phyloP scores from a whole-genome alignment of 768 basidiomycete species.

The Lentinula lateritia region DNA sequence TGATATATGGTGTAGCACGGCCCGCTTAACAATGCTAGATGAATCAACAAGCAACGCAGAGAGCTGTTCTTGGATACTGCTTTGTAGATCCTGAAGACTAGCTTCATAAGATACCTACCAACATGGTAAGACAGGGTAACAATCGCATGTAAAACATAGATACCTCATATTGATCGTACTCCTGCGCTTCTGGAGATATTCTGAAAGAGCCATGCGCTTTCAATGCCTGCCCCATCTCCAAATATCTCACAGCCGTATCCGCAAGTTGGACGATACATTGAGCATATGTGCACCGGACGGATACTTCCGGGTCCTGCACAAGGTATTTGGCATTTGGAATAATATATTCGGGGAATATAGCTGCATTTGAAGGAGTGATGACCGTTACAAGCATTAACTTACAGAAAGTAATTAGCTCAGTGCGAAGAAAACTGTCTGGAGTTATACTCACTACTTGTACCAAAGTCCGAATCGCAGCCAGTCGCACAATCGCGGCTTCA shows the following conservation, averaged over 20 bases:
- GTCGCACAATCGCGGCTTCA: slow-evolving; percentile 78
- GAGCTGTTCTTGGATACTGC: slow-evolving; percentile 82
- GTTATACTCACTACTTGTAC: slow-evolving; percentile 68
- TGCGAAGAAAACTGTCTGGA: not conserved
- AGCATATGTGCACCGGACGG: slow-evolving; percentile 75
- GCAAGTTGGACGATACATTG: slow-evolving; percentile 83
- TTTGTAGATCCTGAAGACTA: slow-evolving; percentile 80
- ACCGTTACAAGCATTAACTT: slow-evolving; percentile 57
- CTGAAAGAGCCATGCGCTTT: slow-evolving; percentile 78
- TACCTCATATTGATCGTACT: slow-evolving; percentile 83
- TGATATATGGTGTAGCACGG: slow-evolving; percentile 82
- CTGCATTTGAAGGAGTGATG: slow-evolving; percentile 79
- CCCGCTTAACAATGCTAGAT: slow-evolving; percentile 86
- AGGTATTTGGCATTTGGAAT: slow-evolving; percentile 85
- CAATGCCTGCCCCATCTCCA: slow-evolving; percentile 91
- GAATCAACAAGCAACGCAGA: slow-evolving; percentile 83
- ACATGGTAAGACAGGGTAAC: not conserved
- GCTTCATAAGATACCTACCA: slow-evolving; percentile 85
- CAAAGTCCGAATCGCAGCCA: slow-evolving; percentile 68
- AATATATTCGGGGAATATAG: slow-evolving; percentile 94
- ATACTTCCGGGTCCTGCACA: slow-evolving; percentile 77
- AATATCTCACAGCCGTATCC: slow-evolving; percentile 78
- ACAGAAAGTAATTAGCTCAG: not conserved
- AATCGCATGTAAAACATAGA: not conserved
- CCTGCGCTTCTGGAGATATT: slow-evolving; percentile 55